Conservation (phyloP, 75 land plant genomes). For the Picea sitchensis region DNA sequence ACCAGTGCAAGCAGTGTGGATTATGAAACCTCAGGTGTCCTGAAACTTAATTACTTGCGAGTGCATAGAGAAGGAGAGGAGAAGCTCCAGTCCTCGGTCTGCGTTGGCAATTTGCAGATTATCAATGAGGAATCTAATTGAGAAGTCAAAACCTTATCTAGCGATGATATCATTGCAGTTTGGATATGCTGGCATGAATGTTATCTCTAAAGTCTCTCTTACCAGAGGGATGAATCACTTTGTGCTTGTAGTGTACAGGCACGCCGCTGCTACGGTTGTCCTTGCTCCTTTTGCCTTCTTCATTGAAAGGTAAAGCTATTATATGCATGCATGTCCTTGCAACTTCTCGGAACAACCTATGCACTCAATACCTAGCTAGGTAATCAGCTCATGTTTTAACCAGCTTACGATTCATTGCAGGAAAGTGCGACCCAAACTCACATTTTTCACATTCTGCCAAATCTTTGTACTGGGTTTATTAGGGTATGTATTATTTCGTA, state of each 20-base stretch:
- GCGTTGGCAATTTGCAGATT: neutral
- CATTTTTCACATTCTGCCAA: conserved; percentile 12
- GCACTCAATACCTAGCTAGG: no score
- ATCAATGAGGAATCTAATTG: neutral
- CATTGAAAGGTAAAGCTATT: conserved; percentile 28
- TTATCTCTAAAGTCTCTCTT: conserved; percentile 42
- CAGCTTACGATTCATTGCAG: neutral
- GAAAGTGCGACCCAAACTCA: conserved; percentile 15
- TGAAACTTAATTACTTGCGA: no score
- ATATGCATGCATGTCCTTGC: no score
- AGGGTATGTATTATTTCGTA: neutral
- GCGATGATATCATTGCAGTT: conserved; percentile 34
- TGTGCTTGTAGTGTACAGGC: conserved; percentile 48
- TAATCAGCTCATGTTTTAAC: no score
- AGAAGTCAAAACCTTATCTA: conserved; percentile 22
- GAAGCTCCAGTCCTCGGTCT: no score
- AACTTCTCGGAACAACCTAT: no score
- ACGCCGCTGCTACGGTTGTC: conserved; percentile 38
- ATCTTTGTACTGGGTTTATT: conserved; percentile 15
- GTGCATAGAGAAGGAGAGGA: no score
- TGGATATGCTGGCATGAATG: conserved; percentile 41
- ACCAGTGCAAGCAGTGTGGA: no score
- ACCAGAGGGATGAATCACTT: conserved; percentile 35
- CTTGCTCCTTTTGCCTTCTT: conserved; percentile 48
- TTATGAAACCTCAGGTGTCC: no score